Conservation (phyloP, 495 filamentous ascomycete genomes). For the Podospora conica region DNA sequence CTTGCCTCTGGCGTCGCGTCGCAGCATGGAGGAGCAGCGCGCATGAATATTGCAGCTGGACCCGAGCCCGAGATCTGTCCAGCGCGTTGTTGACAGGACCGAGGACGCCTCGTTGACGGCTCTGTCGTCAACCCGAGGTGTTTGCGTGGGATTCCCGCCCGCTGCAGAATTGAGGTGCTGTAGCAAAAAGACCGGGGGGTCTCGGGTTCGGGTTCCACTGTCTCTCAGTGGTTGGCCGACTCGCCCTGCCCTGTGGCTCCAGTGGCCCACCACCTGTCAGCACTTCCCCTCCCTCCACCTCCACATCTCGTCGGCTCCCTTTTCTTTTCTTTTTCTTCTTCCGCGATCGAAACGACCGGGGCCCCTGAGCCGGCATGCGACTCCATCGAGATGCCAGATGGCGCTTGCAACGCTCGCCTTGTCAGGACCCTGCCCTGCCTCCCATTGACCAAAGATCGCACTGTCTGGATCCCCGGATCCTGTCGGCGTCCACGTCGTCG, state of each 20-base stretch:
- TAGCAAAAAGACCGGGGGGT: not conserved
- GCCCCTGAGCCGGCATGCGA: conserved; percentile 5
- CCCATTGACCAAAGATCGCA: not conserved
- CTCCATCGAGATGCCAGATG: not conserved
- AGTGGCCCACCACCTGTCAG: too few species aligned
- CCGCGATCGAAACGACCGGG: not conserved
- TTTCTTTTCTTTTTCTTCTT: conserved; percentile 1
- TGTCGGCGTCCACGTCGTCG: not conserved
- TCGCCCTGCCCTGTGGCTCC: too few species aligned
- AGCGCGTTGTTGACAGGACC: not conserved
- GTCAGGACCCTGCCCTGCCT: too few species aligned
- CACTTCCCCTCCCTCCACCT: not conserved
- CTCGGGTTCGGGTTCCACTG: not conserved
- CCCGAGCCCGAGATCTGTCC: not conserved
- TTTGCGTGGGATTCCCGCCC: not conserved
- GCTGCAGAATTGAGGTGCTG: not conserved
- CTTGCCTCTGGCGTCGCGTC: too few species aligned
- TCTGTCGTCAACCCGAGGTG: not conserved
- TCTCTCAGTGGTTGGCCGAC: not conserved
- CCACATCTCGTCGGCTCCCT: not conserved
- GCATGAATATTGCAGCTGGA: not conserved
- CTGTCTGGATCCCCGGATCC: not conserved
- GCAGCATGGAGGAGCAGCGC: not conserved
- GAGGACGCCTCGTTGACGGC: not conserved
- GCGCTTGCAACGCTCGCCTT: not conserved